Percentiles rank a stretch among this genome's conserved stretches.
These are phyloP conservation scores for Fagus sylvatica DNA, from an alignment of 306 rosid species.

Conservation along the genomic window DNA sequence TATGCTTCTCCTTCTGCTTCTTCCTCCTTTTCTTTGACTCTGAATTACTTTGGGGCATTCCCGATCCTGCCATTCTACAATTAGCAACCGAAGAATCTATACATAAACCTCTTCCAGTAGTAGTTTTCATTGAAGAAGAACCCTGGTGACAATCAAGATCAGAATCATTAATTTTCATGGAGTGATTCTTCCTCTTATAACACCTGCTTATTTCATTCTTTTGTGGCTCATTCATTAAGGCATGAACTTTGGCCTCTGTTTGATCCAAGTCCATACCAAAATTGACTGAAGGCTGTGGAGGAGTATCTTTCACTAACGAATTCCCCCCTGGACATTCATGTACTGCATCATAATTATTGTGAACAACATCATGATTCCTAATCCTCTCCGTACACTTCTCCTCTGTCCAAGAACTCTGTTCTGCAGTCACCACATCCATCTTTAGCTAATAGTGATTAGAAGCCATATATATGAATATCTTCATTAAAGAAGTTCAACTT, in stretches of 20 bases:
- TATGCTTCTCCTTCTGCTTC: constrained; percentile 15
- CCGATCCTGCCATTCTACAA: constrained; percentile 14
- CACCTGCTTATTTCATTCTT: not conserved
- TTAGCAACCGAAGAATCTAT: not conserved
- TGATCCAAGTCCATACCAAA: not conserved
- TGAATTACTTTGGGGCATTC: constrained; percentile 8
- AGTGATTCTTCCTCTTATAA: not conserved
- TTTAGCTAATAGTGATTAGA: not conserved
- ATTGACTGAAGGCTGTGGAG: not conserved
- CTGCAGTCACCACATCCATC: constrained; percentile 17
- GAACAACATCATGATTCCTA: not conserved
- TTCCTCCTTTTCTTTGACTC: constrained; percentile 21
- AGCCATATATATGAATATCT: not conserved
- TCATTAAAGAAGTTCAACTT: not conserved
- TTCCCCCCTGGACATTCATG: not conserved
- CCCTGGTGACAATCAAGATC: not conserved
- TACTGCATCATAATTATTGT: not conserved
- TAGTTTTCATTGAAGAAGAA: constrained; percentile 16
- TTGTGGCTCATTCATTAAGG: not conserved
- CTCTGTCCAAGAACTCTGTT: not conserved
- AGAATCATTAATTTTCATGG: not conserved
- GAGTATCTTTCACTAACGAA: not conserved
- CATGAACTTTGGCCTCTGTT: not conserved
- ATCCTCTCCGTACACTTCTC: constrained; percentile 19
- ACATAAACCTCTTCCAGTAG: constrained; percentile 13